phyloP scores from a whole-genome alignment of 2,329 filamentous ascomycete genomes.

The Aspergillus flavus region DNA sequence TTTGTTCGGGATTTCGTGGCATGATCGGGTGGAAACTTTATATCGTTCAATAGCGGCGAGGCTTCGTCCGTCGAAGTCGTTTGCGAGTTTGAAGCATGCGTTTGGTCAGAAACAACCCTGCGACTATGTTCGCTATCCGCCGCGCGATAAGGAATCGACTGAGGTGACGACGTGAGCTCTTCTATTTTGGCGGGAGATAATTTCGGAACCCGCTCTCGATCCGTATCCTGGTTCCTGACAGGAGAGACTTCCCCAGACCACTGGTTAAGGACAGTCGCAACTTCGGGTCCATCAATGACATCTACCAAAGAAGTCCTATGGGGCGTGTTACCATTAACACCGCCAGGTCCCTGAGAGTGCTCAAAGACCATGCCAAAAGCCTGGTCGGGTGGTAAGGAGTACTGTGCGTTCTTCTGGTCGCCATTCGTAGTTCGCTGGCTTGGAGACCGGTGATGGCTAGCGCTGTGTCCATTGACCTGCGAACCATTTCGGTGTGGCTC shows the following conservation, averaged over 20 bases:
- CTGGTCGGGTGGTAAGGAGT: constrained; percentile 18
- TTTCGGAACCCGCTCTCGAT: constrained; percentile 44
- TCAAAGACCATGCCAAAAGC: constrained; percentile 24
- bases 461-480: constrained; percentile 1
- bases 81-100: constrained; percentile 12
- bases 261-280: constrained; percentile 26
- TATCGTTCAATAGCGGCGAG: constrained; percentile 32
- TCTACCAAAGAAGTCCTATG: constrained; percentile 30
- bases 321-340: constrained; percentile 12
- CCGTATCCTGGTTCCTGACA: constrained; percentile 28
- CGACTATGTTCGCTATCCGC: constrained; percentile 27
- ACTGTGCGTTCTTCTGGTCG: constrained; percentile 19
- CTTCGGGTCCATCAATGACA: constrained; percentile 32
- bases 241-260: constrained; percentile 29
- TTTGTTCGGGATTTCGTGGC: constrained; percentile 24
- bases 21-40: constrained; percentile 21
- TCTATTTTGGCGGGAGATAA: constrained; percentile 58
- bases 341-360: constrained; percentile 14
- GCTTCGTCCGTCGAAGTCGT: constrained; percentile 19
- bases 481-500: not conserved
- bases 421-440: constrained; percentile 9
- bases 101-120: constrained; percentile 26
- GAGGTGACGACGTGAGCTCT: constrained; percentile 56
- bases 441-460: constrained; percentile 1
- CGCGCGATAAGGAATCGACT: constrained; percentile 55